Evolutionary conservation across 108 stramenopile species (phyloP).

Genomic region (Mediolabrus comicus): DNA sequence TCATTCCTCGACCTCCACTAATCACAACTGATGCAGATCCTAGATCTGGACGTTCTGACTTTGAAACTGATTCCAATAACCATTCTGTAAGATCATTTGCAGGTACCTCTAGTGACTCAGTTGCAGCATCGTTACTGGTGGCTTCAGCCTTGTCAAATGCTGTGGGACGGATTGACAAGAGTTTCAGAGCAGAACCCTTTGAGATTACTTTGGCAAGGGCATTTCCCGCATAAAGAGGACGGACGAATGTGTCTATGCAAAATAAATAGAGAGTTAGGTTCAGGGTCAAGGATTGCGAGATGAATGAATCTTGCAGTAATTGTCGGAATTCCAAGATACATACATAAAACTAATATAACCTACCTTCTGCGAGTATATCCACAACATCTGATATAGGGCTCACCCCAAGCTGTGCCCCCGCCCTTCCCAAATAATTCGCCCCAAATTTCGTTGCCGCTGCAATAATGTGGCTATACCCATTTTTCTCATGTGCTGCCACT

Average conservation of each 20-base stretch:
- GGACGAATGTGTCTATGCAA: slow-evolving; percentile 80
- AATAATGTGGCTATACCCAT: slow-evolving; percentile 72
- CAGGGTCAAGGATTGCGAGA: background rate
- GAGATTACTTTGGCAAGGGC: slow-evolving; percentile 93
- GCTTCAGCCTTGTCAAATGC: slow-evolving; percentile 95
- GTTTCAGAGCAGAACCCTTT: slow-evolving; percentile 68
- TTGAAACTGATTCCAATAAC: slow-evolving; percentile 66
- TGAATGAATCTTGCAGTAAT: background rate
- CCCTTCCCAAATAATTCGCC: slow-evolving; percentile 92
- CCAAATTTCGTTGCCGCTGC: slow-evolving; percentile 86
- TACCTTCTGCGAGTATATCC: slow-evolving; percentile 79
- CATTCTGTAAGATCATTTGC: slow-evolving; percentile 65
- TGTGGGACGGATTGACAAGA: slow-evolving; percentile 92
- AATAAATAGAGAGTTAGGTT: slow-evolving; percentile 3
- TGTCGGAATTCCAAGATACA: background rate
- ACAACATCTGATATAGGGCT: slow-evolving; percentile 94
- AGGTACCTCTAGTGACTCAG: slow-evolving; percentile 61
- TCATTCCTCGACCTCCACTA: slow-evolving; percentile 96
- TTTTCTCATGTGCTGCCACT: slow-evolving; percentile 34
- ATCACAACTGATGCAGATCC: slow-evolving; percentile 90
- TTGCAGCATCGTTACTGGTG: slow-evolving; percentile 48
- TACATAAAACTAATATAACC: slow-evolving; percentile 13
- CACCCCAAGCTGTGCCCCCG: slow-evolving; percentile 90
- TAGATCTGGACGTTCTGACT: slow-evolving; percentile 95
- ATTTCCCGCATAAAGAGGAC: slow-evolving; percentile 99